Percentiles rank a stretch among this genome's conserved stretches.
phyloP scores from a whole-genome alignment of 345 rosid species.

The Lepidium africanum region DNA sequence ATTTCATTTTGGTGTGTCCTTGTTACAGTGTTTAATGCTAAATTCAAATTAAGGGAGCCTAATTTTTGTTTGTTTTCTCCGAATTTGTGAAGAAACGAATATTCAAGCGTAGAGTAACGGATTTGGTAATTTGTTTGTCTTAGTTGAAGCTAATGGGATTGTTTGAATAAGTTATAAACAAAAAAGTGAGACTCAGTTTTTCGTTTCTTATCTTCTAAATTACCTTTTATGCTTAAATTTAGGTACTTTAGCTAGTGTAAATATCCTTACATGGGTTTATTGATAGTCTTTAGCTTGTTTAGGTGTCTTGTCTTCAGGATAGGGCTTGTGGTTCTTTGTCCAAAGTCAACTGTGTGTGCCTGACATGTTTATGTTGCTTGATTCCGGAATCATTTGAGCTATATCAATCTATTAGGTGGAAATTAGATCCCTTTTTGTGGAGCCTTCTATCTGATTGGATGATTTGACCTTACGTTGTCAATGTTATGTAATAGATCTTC shows the following conservation, averaged over 20 bases:
- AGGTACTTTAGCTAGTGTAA: constrained; percentile 4
- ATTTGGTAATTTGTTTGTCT: neutral
- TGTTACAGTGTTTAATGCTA: neutral
- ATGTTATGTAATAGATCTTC: neutral
- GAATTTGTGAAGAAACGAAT: neutral
- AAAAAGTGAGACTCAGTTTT: neutral
- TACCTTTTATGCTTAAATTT: neutral
- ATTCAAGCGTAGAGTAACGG: neutral
- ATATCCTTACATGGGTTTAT: neutral
- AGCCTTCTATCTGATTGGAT: neutral
- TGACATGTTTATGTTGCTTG: constrained; percentile 19
- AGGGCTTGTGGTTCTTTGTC: constrained; percentile 2
- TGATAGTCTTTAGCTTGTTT: neutral
- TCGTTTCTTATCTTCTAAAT: neutral
- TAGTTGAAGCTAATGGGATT: neutral
- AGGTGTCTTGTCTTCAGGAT: constrained; percentile 12
- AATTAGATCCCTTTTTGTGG: constrained; percentile 20
- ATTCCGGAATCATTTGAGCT: constrained; percentile 14
- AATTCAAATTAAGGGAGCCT: neutral
- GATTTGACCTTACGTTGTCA: constrained; percentile 13
- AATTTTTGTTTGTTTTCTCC: neutral
- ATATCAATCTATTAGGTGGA: constrained; percentile 10
- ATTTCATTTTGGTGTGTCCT: neutral
- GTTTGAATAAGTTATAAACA: neutral
- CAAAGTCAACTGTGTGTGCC: constrained; percentile 26